Percentiles rank a stretch among this genome's conserved stretches.
These are phyloP conservation scores for Aspergillus ibericus DNA, from an alignment of 2,329 filamentous ascomycete species.

Conservation along the genomic window DNA sequence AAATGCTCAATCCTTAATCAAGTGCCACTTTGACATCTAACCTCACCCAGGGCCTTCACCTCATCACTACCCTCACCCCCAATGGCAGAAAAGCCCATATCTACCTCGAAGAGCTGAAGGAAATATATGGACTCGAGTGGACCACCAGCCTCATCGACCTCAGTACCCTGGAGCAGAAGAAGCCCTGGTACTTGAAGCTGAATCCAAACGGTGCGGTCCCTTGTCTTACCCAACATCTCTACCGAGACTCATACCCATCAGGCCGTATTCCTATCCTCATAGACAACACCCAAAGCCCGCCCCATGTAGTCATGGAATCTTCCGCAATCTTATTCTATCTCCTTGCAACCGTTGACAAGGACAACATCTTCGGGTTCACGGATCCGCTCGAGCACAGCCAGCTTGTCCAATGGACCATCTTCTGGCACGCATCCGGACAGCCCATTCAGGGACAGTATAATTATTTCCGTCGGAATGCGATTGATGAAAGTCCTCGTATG, in stretches of 20 bases:
- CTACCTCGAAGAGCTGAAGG: conserved; percentile 1
- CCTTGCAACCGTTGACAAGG: neutral
- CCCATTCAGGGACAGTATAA: neutral
- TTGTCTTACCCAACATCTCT: no score
- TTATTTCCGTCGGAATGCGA: neutral
- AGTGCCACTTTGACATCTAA: no score
- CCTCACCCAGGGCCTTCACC: neutral
- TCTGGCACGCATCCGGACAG: neutral
- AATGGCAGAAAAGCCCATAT: conserved; percentile 4
- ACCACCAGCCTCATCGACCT: neutral
- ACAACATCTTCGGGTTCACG: neutral
- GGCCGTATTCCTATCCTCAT: neutral
- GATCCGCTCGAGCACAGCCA: neutral
- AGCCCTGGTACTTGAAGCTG: neutral
- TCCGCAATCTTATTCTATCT: neutral
- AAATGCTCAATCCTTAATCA: neutral
- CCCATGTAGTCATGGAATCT: neutral
- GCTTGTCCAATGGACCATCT: neutral
- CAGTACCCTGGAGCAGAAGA: neutral
- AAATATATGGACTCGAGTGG: neutral
- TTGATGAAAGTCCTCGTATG: neutral
- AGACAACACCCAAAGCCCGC: neutral
- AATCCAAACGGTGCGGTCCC: neutral
- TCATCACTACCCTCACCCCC: neutral
- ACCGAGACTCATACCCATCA: neutral